Percentiles rank a stretch among this genome's conserved stretches.
Conservation (phyloP, 257 asterid species). For the Mitragyna speciosa region DNA sequence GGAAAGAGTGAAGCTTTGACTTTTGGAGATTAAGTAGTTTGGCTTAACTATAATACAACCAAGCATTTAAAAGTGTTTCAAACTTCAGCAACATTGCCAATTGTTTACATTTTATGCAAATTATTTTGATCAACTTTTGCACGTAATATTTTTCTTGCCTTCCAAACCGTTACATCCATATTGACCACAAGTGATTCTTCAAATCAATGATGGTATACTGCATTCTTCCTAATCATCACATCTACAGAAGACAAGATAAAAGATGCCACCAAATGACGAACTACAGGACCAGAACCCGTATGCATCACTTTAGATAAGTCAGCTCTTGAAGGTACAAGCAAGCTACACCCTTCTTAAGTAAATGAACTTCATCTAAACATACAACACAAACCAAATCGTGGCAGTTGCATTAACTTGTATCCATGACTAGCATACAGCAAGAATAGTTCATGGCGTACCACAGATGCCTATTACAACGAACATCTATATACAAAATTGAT, state of each 20-base stretch:
- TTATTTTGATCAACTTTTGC: no score
- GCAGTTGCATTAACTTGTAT: conserved; percentile 4
- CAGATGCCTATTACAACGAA: conserved; percentile 4
- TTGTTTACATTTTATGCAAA: no score
- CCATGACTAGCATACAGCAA: conserved; percentile 2
- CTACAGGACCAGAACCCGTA: not conserved
- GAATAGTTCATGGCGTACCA: not conserved
- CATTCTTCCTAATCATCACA: not conserved
- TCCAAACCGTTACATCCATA: not conserved
- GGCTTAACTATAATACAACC: no score
- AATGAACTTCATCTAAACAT: not conserved
- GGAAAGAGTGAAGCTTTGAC: no score
- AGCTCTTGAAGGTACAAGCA: not conserved
- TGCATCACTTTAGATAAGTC: not conserved
- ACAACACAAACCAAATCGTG: not conserved
- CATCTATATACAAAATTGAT: conserved; percentile 22
- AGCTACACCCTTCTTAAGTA: not conserved
- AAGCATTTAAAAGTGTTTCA: no score
- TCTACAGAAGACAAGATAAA: not conserved
- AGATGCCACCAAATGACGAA: not conserved
- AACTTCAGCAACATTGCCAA: no score
- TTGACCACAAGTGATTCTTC: not conserved
- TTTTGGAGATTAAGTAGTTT: no score
- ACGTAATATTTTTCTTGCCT: not conserved
- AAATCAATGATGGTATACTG: not conserved